A percentile compares a stretch with the other conserved stretches of the same genome.
These are phyloP conservation scores for Coemansia sp. DNA, from an alignment of 192 early-diverging fungal genomes.

Conservation along the genomic window DNA sequence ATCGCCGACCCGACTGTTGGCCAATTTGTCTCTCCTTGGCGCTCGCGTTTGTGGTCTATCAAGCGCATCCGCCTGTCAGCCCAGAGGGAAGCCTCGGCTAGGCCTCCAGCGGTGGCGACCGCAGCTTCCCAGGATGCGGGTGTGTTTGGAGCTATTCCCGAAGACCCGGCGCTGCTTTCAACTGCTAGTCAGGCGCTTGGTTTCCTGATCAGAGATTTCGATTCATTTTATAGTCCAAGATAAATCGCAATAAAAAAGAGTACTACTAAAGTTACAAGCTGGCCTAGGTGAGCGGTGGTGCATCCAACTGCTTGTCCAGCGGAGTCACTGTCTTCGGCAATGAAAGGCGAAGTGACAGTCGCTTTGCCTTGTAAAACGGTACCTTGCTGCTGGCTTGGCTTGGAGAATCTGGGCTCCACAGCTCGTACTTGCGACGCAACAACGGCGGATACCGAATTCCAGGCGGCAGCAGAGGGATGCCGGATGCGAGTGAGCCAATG, in stretches of 20 bases:
- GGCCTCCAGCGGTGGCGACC: background rate
- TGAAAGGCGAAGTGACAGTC: constrained; percentile 29
- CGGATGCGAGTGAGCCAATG: constrained; percentile 10
- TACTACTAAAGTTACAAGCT: background rate
- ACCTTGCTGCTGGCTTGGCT: constrained; percentile 5
- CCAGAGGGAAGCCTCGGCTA: constrained; percentile 17
- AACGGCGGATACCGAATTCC: constrained; percentile 32
- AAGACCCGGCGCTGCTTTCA: constrained; percentile 24
- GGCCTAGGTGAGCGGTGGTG: background rate
- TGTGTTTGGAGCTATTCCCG: constrained; percentile 38
- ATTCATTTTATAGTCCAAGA: constrained; percentile 12
- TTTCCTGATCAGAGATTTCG: constrained; percentile 39
- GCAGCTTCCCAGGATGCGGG: background rate
- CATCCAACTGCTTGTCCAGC: background rate
- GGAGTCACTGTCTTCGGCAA: background rate
- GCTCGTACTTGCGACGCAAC: constrained; percentile 29
- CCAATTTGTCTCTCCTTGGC: constrained; percentile 88
- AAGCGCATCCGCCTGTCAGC: constrained; percentile 64
- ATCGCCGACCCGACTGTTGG: constrained; percentile 54
- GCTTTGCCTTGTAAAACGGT: constrained; percentile 34
- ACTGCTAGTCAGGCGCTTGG: constrained; percentile 49
- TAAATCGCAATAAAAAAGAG: background rate
- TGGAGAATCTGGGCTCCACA: constrained; percentile 31
- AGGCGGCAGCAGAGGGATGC: constrained; percentile 17
- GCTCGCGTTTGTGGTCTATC: constrained; percentile 89